Conservation (phyloP, 768 basidiomycete genomes). For the Xerocomellus chrysenteron region DNA sequence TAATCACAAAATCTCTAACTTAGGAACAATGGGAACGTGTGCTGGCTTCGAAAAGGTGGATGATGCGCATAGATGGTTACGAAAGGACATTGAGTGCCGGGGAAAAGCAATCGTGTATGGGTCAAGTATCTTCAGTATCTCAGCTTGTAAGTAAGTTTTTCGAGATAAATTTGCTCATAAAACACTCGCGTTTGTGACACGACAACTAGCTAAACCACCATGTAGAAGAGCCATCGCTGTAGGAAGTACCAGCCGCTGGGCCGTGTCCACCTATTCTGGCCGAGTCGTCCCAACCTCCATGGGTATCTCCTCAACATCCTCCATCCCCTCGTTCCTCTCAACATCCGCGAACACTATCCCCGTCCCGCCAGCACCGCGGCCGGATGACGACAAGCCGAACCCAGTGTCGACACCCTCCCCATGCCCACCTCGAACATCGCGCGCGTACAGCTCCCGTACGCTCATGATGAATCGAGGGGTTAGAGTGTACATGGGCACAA, state of each 20-base stretch:
- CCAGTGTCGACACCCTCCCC: neutral
- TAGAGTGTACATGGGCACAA: neutral
- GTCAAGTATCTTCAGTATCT: too few species aligned
- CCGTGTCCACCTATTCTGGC: neutral
- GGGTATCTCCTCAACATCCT: neutral
- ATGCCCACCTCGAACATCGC: neutral
- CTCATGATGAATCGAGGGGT: neutral
- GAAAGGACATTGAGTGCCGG: too few species aligned
- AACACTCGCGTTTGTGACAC: too few species aligned
- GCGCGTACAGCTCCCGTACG: neutral
- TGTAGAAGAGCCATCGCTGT: too few species aligned
- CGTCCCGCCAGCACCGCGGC: neutral
- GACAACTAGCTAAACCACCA: too few species aligned
- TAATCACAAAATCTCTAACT: constrained; percentile 24
- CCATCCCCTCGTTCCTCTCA: neutral
- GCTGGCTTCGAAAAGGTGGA: constrained; percentile 19
- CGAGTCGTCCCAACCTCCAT: neutral
- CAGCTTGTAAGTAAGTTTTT: too few species aligned
- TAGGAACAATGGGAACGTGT: constrained; percentile 14
- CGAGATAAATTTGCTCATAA: too few species aligned
- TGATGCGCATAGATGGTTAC: neutral
- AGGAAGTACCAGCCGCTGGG: too few species aligned
- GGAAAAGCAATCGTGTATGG: too few species aligned
- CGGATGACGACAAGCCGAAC: neutral
- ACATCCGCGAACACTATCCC: neutral